Evolutionary conservation across 2,329 filamentous ascomycete genomes (phyloP).

Genomic region (Xylaria sp.): DNA sequence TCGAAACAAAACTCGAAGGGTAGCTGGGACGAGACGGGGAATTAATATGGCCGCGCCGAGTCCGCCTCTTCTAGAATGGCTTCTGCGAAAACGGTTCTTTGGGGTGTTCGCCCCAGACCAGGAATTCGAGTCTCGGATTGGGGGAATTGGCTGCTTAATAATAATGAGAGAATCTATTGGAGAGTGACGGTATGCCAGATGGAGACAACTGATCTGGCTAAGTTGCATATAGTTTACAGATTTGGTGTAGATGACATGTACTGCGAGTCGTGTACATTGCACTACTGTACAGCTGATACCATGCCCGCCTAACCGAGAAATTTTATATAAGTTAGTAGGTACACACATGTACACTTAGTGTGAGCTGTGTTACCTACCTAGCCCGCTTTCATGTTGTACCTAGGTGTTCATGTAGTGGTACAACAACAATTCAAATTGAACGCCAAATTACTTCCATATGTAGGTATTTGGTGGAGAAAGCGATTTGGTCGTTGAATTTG

Average conservation of each 20-base stretch:
- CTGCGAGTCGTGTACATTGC: not conserved
- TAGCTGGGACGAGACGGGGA: not conserved
- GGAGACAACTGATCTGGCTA: conserved; percentile 13
- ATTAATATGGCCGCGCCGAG: not conserved
- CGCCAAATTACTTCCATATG: too few relatives aligned
- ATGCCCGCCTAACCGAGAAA: not conserved
- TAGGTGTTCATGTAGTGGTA: not conserved
- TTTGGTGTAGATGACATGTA: not conserved
- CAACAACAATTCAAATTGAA: too few relatives aligned
- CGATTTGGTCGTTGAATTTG: too few relatives aligned
- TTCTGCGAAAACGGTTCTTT: too few relatives aligned
- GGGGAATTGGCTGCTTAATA: conserved; percentile 16
- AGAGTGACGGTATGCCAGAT: conserved; percentile 27
- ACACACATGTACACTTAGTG: too few relatives aligned
- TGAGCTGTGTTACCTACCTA: conserved; percentile 9
- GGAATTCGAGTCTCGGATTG: conserved; percentile 2
- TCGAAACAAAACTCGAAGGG: conserved; percentile 3
- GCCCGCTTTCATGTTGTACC: not conserved
- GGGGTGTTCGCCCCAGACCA: too few relatives aligned
- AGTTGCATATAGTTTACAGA: too few relatives aligned
- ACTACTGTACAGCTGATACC: not conserved
- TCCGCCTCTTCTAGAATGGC: conserved; percentile 14
- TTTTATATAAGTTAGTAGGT: not conserved
- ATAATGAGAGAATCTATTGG: conserved; percentile 1
- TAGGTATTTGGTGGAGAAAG: too few relatives aligned